These are phyloP conservation scores for Moringa oleifera DNA, from an alignment of 345 rosid species.

Conservation along the genomic window DNA sequence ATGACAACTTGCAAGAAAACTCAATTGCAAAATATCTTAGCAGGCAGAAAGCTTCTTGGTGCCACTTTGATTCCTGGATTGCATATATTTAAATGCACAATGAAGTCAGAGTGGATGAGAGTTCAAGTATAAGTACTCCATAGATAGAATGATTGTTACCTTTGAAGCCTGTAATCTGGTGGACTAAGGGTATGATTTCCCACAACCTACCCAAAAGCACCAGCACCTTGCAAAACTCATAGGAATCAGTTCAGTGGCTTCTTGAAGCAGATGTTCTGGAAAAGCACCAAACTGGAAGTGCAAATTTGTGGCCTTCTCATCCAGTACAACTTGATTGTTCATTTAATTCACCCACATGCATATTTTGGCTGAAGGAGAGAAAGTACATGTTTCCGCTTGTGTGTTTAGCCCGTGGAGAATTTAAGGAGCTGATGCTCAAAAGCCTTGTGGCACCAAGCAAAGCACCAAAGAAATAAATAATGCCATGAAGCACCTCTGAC, in stretches of 20 bases:
- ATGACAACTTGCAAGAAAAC: not conserved
- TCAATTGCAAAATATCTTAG: not conserved
- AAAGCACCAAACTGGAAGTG: conserved; percentile 1
- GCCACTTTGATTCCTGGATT: conserved; percentile 19
- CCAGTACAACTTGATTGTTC: not conserved
- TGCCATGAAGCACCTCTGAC: not conserved
- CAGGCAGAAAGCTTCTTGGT: not conserved
- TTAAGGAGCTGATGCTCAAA: not conserved
- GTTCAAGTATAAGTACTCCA: not conserved
- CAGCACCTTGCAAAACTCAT: conserved; percentile 9
- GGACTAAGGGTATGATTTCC: conserved; percentile 18
- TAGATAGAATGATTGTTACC: conserved; percentile 13
- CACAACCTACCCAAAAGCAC: conserved; percentile 17
- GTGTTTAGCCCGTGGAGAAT: conserved; percentile 4
- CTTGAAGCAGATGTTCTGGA: not conserved
- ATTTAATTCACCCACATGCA: not conserved
- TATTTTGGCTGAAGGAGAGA: not conserved
- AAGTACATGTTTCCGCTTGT: conserved; percentile 8
- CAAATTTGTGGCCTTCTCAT: conserved; percentile 3
- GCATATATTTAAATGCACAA: not conserved
- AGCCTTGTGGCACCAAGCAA: conserved; percentile 9
- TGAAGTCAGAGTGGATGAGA: not conserved
- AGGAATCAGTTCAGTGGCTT: conserved; percentile 7
- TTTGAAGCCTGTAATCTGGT: conserved; percentile 14
- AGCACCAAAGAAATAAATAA: conserved; percentile 1